Conservation (phyloP, 192 early-diverging fungal genomes). For the Paraglomus brasilianum region DNA sequence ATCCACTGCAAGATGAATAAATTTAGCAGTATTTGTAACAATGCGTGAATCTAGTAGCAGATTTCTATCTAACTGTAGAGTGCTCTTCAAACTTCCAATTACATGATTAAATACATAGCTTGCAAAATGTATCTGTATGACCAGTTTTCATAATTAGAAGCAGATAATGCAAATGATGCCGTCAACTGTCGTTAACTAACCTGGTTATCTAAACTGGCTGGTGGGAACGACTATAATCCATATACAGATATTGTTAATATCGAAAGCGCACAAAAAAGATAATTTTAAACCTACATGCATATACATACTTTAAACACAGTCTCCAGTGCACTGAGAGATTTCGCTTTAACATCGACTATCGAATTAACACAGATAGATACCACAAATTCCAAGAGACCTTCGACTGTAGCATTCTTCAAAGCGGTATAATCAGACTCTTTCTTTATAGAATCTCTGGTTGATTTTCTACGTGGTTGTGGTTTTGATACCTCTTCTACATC, state of each 20-base stretch:
- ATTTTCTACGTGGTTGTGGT: slow-evolving; percentile 11
- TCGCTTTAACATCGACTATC: slow-evolving; percentile 43
- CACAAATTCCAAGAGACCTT: slow-evolving; percentile 52
- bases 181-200: slow-evolving; percentile 8
- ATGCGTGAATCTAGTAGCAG: slow-evolving; percentile 40
- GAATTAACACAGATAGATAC: slow-evolving; percentile 50
- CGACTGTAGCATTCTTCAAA: slow-evolving; percentile 36
- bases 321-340: slow-evolving; percentile 45
- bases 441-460: slow-evolving; percentile 18
- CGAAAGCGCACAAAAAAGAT: background rate
- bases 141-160: slow-evolving; percentile 9
- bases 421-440: slow-evolving; percentile 29
- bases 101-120: slow-evolving; percentile 48
- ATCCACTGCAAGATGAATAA: slow-evolving; percentile 44
- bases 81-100: slow-evolving; percentile 40
- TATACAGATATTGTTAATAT: background rate
- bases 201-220: slow-evolving; percentile 38
- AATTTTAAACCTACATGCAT: background rate
- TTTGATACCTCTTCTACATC: slow-evolving; percentile 8
- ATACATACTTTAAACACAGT: slow-evolving; percentile 45
- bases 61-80: slow-evolving; percentile 42
- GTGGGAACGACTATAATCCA: slow-evolving; percentile 36
- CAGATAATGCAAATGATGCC: background rate
- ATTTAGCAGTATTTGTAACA: slow-evolving; percentile 46
- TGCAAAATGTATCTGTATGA: slow-evolving; percentile 42